These are phyloP conservation scores for Nemania sp. DNA, from an alignment of 2,329 filamentous ascomycete genomes.

Conservation along the genomic window DNA sequence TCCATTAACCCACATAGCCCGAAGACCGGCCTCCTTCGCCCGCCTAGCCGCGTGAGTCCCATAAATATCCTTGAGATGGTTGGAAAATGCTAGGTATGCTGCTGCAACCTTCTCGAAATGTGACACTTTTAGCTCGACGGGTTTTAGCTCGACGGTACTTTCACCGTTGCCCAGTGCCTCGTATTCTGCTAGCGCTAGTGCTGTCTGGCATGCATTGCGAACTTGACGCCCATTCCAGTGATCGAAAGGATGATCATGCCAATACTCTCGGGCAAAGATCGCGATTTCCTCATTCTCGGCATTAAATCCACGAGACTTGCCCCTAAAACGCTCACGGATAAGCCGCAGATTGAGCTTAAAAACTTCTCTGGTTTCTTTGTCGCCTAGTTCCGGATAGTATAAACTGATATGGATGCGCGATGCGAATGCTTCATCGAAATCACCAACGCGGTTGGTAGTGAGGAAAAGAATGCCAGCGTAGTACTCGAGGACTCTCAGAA, in stretches of 20 bases:
- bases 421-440: slow-evolving; percentile 25
- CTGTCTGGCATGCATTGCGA: slow-evolving; percentile 45
- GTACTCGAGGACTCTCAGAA: background rate
- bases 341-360: slow-evolving; percentile 21
- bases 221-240: slow-evolving; percentile 47
- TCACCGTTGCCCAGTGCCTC: slow-evolving; percentile 40
- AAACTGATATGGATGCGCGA: slow-evolving; percentile 25
- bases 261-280: background rate
- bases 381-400: slow-evolving; percentile 19
- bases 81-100: slow-evolving; percentile 37
- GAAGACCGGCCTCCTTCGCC: slow-evolving; percentile 17
- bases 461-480: slow-evolving; percentile 12
- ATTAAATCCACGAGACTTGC: background rate
- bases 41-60: slow-evolving; percentile 18
- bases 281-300: background rate
- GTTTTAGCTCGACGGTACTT: slow-evolving; percentile 12
- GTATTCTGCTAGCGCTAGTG: slow-evolving; percentile 41
- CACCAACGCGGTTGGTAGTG: slow-evolving; percentile 24
- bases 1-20: slow-evolving; percentile 24
- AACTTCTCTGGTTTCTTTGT: slow-evolving; percentile 6
- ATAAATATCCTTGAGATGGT: slow-evolving; percentile 16
- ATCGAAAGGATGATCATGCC: background rate
- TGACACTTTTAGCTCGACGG: slow-evolving; percentile 34
- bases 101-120: slow-evolving; percentile 42
- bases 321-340: slow-evolving; percentile 1